Evolutionary conservation across 257 asterid genomes (phyloP).

Genomic region (Solanum clarkiae): DNA sequence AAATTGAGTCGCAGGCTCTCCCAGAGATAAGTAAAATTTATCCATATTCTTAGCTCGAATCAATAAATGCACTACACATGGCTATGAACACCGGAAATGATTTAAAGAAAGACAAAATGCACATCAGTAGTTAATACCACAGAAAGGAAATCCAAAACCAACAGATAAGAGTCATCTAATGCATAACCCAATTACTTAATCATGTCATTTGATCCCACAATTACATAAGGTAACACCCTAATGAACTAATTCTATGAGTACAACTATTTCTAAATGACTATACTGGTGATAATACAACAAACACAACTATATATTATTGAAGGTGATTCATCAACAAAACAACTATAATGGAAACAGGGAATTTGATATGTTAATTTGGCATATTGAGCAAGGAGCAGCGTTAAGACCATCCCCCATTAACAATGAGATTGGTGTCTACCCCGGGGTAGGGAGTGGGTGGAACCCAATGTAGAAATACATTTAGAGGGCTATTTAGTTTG

Average conservation of each 20-base stretch:
- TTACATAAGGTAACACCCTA: neutral
- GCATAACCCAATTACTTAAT: neutral
- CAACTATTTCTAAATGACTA: neutral
- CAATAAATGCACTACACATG: neutral
- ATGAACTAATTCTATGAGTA: neutral
- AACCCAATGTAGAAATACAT: neutral
- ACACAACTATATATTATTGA: neutral
- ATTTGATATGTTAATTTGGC: neutral
- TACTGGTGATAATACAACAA: neutral
- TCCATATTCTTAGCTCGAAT: neutral
- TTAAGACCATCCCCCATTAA: neutral
- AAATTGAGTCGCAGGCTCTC: neutral
- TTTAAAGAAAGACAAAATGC: neutral
- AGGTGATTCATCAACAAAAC: neutral
- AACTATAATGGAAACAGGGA: neutral
- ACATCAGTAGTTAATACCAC: neutral
- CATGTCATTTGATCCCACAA: neutral
- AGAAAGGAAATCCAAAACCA: neutral
- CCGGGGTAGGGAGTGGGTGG: neutral
- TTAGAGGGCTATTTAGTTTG: neutral
- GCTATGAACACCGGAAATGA: neutral
- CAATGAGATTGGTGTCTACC: neutral
- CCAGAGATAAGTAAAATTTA: neutral
- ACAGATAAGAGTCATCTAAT: neutral
- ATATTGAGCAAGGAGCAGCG: neutral